Base-by-base conservation (phyloP, 108 stramenopile genomes). In the Schizochytrium sp. region DNA sequence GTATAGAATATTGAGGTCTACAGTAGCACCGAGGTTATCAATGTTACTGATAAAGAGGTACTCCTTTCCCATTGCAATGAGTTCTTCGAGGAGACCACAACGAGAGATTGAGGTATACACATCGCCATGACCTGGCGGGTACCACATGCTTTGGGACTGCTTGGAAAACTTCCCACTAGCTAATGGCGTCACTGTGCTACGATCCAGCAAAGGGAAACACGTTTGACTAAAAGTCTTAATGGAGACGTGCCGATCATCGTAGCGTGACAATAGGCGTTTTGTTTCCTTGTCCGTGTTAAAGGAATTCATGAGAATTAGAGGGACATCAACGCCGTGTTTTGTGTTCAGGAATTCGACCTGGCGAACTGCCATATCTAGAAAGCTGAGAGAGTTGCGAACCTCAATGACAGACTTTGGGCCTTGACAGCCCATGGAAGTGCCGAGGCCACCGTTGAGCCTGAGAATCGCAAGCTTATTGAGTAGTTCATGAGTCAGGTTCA, bases 31-130 rank as follows among this genome's bases (percentile, higher is more conserved):
- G 4, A 99, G 97, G 93, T 99, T 99, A 93, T 99, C 99, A 44
- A 98, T 98, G 95, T 99, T 99, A 87, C 96, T 97, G 90, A 99
- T 98, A 90, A 99, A 99, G 97, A 99, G 97, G 95, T 99, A 99
- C 91, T 98, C 98, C 95, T 96, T 95, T 56, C 99, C 99, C 46
- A 91, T 94, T n/a, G 91, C 91, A 61, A 99, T 94, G 61, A 99
- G 96, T 17, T 93, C 88, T 88, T 98, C 98, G 49, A 99, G 96
- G 61, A 94, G 91, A 15, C 98, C 99, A 2, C 97, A 97, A 44
- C 98, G 98, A 61, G 96, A 95, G 42, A 99, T 94, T 57, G 98
- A 98, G 53, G 98, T 97, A 91, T 99, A 99, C 83, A 99, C 94
- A 91, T 99, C 99, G 89, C 99, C 99, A 92, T 99, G 99, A 38